A percentile compares a stretch with the other conserved stretches of the same genome.
Conservation (phyloP, 306 rosid species). For the Ziziphus jujuba region DNA sequence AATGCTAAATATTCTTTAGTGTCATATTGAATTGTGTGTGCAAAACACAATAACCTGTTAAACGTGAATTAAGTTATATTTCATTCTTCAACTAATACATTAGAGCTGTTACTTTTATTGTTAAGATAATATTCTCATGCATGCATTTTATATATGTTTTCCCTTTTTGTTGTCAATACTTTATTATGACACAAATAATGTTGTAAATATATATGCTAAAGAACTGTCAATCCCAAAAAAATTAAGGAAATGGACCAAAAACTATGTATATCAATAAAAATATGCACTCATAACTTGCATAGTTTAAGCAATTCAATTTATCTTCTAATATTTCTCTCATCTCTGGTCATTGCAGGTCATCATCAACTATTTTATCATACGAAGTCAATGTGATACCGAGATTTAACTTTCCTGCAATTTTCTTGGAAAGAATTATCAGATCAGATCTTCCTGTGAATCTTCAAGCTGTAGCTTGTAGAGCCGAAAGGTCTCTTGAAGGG, state of each 20-base stretch:
- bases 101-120: not conserved
- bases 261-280: too few species aligned
- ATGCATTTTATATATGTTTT: not conserved
- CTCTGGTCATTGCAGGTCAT: constrained; percentile 50
- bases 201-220: not conserved
- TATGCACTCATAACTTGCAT: not conserved
- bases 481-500: constrained; percentile 55
- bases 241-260: too few species aligned
- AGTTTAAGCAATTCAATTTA: constrained; percentile 6
- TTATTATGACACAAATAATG: too few species aligned
- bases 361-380: constrained; percentile 66
- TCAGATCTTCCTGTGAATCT: constrained; percentile 96
- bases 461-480: constrained; percentile 79
- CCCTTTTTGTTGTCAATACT: constrained; percentile 4
- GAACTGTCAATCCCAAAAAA: too few species aligned
- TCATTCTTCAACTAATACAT: not conserved
- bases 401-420: constrained; percentile 90
- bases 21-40: not conserved
- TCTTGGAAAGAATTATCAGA: constrained; percentile 85
- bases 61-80: not conserved
- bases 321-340: not conserved
- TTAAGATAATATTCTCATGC: not conserved
- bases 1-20: not conserved
- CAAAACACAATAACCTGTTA: too few species aligned
- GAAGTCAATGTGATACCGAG: constrained; percentile 94